Evolutionary conservation across 1,284 basidiomycete genomes (phyloP).

Genomic region (Malassezia restricta): DNA sequence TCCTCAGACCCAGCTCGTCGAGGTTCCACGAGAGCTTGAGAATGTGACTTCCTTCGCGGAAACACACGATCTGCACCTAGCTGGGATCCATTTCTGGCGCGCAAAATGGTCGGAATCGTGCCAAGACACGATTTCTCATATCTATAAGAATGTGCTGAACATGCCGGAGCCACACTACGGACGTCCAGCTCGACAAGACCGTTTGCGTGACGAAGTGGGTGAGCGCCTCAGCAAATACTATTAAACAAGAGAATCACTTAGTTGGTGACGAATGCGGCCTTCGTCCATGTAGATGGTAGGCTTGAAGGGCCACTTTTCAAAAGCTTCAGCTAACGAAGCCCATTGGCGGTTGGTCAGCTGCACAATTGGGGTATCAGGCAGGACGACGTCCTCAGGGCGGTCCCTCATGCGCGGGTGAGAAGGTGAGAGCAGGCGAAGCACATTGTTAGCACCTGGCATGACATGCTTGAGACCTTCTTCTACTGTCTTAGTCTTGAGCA

Average conservation of each 20-base stretch:
- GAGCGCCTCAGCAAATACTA: constrained; percentile 18
- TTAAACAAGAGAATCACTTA: constrained; percentile 3
- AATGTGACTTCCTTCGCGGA: constrained; percentile 57
- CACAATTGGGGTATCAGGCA: constrained; percentile 23
- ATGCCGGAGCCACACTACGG: constrained; percentile 14
- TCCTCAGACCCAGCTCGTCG: neutral
- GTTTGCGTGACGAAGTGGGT: constrained; percentile 11
- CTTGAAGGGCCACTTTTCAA: constrained; percentile 43
- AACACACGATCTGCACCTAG: constrained; percentile 52
- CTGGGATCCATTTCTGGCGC: constrained; percentile 70
- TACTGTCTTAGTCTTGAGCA: constrained; percentile 24
- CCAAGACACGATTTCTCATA: constrained; percentile 55
- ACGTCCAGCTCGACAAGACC: constrained; percentile 5
- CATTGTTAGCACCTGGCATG: constrained; percentile 34
- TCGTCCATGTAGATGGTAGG: constrained; percentile 29
- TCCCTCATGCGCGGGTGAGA: constrained; percentile 18
- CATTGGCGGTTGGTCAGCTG: constrained; percentile 34
- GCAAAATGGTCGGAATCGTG: constrained; percentile 54
- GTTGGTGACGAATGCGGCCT: constrained; percentile 20
- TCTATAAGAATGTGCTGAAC: constrained; percentile 57
- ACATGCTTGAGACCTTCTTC: constrained; percentile 30
- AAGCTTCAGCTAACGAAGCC: constrained; percentile 32
- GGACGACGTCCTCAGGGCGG: constrained; percentile 18
- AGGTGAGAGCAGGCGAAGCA: constrained; percentile 26
- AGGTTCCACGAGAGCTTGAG: constrained; percentile 51